Evolutionary conservation across 306 rosid species (phyloP).

Genomic region (Castanea crenata): DNA sequence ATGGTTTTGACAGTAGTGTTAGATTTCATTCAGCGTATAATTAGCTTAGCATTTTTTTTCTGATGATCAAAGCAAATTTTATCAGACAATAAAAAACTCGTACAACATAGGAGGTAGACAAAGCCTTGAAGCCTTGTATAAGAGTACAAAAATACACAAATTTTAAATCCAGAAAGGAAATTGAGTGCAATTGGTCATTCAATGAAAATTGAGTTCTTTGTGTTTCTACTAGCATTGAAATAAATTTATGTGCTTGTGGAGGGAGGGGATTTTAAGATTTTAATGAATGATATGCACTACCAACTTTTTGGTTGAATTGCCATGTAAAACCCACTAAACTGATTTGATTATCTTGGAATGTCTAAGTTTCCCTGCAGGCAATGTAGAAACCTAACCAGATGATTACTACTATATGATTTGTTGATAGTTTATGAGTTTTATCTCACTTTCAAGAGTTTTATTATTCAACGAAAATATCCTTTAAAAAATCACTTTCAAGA

Average conservation of each 20-base stretch:
- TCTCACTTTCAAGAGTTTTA: neutral
- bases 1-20: neutral
- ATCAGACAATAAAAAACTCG: neutral
- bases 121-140: neutral
- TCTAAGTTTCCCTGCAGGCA: neutral
- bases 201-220: neutral
- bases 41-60: neutral
- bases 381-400: neutral
- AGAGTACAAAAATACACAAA: neutral
- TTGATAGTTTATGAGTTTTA: neutral
- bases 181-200: neutral
- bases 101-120: neutral
- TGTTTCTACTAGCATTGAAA: neutral
- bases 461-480: too few relatives aligned
- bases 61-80: neutral
- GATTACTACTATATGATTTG: neutral
- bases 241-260: neutral
- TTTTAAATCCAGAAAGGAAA: neutral
- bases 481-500: neutral
- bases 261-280: neutral
- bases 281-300: neutral
- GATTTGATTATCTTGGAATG: neutral
- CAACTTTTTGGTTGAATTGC: neutral
- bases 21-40: neutral
- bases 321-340: neutral